phyloP scores from a whole-genome alignment of 208 protist species.

The Wallacemonas sp. region DNA sequence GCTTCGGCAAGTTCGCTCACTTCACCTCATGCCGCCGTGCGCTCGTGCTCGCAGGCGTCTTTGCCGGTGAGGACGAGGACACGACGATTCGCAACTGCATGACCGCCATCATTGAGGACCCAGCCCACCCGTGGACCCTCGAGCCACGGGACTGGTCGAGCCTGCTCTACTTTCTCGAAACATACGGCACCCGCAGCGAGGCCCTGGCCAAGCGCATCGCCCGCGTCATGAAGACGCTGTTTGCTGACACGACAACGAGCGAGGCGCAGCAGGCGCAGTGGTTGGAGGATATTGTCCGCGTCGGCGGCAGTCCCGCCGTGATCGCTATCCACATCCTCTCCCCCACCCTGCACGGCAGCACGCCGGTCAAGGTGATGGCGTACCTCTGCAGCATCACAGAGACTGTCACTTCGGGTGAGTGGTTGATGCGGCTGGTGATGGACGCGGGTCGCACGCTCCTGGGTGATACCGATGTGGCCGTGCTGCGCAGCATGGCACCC shows the following conservation, averaged over 20 bases:
- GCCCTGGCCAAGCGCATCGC: conserved; percentile 60
- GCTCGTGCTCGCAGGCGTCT: conserved; percentile 71
- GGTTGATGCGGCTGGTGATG: conserved; percentile 63
- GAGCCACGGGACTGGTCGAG: conserved; percentile 72
- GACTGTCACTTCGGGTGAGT: conserved; percentile 54
- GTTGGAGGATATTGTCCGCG: conserved; percentile 52
- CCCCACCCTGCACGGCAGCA: conserved; percentile 44
- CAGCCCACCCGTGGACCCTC: conserved; percentile 50
- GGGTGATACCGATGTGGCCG: conserved; percentile 42
- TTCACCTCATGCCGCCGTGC: conserved; percentile 79
- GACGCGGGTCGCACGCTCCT: conserved; percentile 75
- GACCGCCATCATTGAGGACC: conserved; percentile 34
- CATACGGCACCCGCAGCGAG: conserved; percentile 59
- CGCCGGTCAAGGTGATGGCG: conserved; percentile 57
- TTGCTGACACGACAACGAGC: conserved; percentile 37
- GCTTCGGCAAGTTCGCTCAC: conserved; percentile 71
- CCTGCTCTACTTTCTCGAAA: conserved; percentile 73
- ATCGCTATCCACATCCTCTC: conserved; percentile 63
- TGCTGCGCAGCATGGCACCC: conserved; percentile 58
- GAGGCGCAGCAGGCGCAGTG: conserved; percentile 61
- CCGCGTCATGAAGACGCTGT: conserved; percentile 62
- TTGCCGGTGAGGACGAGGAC: conserved; percentile 39
- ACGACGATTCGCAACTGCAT: conserved; percentile 45
- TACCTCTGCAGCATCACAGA: conserved; percentile 78
- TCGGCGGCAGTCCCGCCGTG: conserved; percentile 71